Evolutionary conservation across 495 filamentous ascomycete genomes (phyloP), one percentile per base, ranked within the genome.

Genomic region (Neurospora sp.): DNA sequence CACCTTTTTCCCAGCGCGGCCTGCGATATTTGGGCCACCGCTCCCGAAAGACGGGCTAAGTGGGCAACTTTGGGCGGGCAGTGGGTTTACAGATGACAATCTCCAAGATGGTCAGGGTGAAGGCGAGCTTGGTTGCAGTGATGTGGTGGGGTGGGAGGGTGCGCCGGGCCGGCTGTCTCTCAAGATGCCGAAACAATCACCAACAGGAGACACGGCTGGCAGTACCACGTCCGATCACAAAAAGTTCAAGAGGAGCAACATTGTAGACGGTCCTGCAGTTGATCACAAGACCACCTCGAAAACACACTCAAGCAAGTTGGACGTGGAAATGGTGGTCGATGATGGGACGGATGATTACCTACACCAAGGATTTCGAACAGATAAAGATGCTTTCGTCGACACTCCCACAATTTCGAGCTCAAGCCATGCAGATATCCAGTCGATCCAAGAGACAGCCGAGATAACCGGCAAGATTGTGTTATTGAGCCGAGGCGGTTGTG

Each of bases 341-440:
- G 95, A 98, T 80, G 96, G 94, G 31, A 98, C 94, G 18, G 96
- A 98, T 77, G 94, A 99, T 81, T 88, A 96, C 78, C 88, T 97
- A 35, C 93, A 96, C 80, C 88, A 92, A 73, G 86, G 87, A 3
- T 82, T 94, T 8, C 76, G 78, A 42, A 74, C 77, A 45, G 73
- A 81, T 18, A 75, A 74, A 27, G 83, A 65, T 79, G 82, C 77
- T 22, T 74, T 76, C 72, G 71, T 68, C 69, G 77, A 80, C 12
- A 39, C 75, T 39, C 73, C 77, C 37, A 77, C 80, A 31, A 80
- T 83, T 41, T 82, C 85, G 3, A 84, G 82, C 61, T 84, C 80
- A 41, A 82, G 78, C 18, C 94, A 98, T 82, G 94, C 94, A 42
- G 95, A 98, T 80, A 98, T 98, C 72, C 94, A 98, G 80, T 96